Conservation (phyloP, 352 stramenopile species). For the Phytophthora brassicae region DNA sequence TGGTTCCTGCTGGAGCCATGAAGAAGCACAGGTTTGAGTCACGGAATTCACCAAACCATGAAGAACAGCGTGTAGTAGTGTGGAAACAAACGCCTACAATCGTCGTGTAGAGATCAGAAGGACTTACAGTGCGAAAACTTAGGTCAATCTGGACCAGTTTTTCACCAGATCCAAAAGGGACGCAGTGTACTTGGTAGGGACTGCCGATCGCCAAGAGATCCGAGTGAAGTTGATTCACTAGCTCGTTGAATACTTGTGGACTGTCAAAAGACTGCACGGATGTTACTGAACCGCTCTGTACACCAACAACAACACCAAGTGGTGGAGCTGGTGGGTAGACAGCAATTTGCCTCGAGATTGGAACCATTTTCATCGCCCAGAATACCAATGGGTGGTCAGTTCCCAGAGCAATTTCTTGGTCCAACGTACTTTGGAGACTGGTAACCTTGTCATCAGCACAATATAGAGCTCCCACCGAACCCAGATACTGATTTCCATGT, state of each 20-base stretch:
- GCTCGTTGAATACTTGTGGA: constrained; percentile 28
- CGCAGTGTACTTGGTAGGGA: constrained; percentile 40
- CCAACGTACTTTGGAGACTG: neutral
- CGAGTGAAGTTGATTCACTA: constrained; percentile 33
- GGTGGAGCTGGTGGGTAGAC: neutral
- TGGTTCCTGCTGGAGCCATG: constrained; percentile 31
- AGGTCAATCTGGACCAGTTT: constrained; percentile 53
- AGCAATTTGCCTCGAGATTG: constrained; percentile 11
- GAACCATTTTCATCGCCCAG: constrained; percentile 20
- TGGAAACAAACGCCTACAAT: constrained; percentile 69
- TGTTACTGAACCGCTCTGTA: constrained; percentile 20
- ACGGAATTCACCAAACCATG: constrained; percentile 53
- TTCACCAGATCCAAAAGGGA: constrained; percentile 36
- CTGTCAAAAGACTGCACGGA: constrained; percentile 43
- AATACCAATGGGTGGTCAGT: constrained; percentile 4
- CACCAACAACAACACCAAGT: constrained; percentile 29
- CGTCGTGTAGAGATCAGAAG: constrained; percentile 3
- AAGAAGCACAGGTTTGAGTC: constrained; percentile 47
- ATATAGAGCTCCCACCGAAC: constrained; percentile 38
- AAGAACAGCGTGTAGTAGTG: constrained; percentile 52
- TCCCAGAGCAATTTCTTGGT: neutral
- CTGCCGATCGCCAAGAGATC: constrained; percentile 8
- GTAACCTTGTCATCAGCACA: constrained; percentile 11
- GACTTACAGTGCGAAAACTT: constrained; percentile 25
- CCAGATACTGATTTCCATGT: constrained; percentile 37